These are phyloP conservation scores for Rhizopogon sp. DNA, from an alignment of 768 basidiomycete genomes.

Conservation along the genomic window DNA sequence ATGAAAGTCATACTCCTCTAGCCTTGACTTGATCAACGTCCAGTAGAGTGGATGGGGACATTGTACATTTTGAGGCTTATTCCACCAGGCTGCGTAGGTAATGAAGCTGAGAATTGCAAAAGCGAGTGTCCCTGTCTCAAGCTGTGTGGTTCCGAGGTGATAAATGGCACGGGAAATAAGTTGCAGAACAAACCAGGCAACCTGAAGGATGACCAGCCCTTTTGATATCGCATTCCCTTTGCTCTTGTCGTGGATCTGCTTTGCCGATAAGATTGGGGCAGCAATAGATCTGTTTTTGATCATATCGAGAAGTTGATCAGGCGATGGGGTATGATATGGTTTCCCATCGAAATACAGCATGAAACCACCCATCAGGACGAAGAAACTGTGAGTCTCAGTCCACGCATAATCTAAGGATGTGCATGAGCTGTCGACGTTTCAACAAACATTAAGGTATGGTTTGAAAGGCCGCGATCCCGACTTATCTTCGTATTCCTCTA, in stretches of 20 bases:
- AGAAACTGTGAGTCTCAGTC: conserved; percentile 12
- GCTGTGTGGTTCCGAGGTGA: conserved; percentile 26
- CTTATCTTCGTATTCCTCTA: background rate
- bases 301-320: background rate
- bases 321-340: background rate
- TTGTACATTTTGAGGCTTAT: conserved; percentile 32
- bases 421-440: background rate
- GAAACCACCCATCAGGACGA: conserved; percentile 19
- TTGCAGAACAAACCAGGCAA: conserved; percentile 31
- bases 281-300: background rate
- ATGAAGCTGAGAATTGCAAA: conserved; percentile 26
- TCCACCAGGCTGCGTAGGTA: conserved; percentile 32
- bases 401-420: background rate
- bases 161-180: conserved; percentile 19
- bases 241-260: conserved; percentile 18
- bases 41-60: conserved; percentile 5
- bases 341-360: conserved; percentile 1
- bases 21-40: background rate
- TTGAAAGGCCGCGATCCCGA: background rate
- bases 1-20: background rate
- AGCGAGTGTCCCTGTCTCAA: conserved; percentile 32
- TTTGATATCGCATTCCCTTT: conserved; percentile 33
- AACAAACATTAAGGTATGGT: background rate
- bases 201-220: conserved; percentile 27
- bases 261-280: conserved; percentile 1